A percentile compares a stretch with the other conserved stretches of the same genome.
Evolutionary conservation across 106 monocot species (phyloP).

Genomic region (Dioscorea dumetorum): DNA sequence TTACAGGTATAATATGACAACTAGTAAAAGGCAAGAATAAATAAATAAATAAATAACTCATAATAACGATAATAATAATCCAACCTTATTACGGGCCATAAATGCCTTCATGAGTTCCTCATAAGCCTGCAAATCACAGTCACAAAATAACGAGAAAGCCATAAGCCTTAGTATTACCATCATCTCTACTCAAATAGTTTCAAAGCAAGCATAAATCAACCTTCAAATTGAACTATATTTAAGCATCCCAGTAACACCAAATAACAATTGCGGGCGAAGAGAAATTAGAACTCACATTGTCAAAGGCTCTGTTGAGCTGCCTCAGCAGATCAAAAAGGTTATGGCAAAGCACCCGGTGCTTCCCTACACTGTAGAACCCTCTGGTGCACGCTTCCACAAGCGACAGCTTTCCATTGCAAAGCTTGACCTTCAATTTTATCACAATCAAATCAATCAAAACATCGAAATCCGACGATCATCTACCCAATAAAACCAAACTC

Average conservation of each 20-base stretch:
- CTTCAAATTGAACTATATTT: no score
- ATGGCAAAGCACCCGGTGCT: conserved; percentile 79
- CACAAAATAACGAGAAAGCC: conserved; percentile 6
- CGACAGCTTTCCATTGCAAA: conserved; percentile 86
- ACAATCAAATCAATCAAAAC: conserved; percentile 2
- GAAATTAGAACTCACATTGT: conserved; percentile 38
- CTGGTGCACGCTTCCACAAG: conserved; percentile 63
- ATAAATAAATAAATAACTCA: no score
- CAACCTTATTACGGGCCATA: conserved; percentile 83
- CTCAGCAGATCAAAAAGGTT: conserved; percentile 85
- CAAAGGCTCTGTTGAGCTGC: conserved; percentile 82
- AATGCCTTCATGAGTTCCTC: conserved; percentile 94
- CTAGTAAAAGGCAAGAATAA: no score
- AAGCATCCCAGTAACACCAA: no score
- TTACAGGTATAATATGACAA: no score
- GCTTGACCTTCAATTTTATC: conserved; percentile 53
- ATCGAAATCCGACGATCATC: no score
- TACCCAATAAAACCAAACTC: conserved; percentile 1
- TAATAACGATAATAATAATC: no score
- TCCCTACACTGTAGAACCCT: conserved; percentile 87
- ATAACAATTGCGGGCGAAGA: not conserved
- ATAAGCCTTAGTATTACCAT: not conserved
- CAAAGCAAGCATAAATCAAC: no score
- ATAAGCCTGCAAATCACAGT: conserved; percentile 62
- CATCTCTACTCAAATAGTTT: no score